Evolutionary conservation across 2,329 filamentous ascomycete species (phyloP).

Genomic region (Leptographium procerum): DNA sequence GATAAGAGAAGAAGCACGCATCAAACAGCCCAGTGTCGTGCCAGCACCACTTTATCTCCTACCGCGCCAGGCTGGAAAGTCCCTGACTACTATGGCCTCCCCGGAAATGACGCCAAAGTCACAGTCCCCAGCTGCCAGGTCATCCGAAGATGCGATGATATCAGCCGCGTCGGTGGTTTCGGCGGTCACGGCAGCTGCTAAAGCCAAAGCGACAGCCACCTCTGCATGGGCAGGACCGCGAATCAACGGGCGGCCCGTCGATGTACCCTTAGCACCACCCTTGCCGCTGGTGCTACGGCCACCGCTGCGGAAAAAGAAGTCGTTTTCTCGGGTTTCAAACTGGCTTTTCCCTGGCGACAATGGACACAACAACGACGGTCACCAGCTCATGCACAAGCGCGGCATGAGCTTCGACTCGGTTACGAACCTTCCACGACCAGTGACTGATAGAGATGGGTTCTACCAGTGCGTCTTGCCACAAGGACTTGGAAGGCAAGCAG

Average conservation of each 20-base stretch:
- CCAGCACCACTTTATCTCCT: background rate
- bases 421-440: conserved; percentile 42
- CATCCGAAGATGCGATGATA: background rate
- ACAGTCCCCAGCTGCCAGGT: background rate
- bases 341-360: conserved; percentile 40
- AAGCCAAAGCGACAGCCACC: background rate
- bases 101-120: background rate
- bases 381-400: conserved; percentile 17
- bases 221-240: conserved; percentile 2
- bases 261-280: conserved; percentile 38
- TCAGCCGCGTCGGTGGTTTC: conserved; percentile 14
- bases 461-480: conserved; percentile 42
- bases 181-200: conserved; percentile 7
- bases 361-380: conserved; percentile 14
- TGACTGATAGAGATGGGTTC: conserved; percentile 42
- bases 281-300: conserved; percentile 48
- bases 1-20: conserved; percentile 21
- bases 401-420: conserved; percentile 36
- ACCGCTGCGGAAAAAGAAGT: conserved; percentile 54
- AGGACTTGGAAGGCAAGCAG: conserved; percentile 13
- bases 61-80: conserved; percentile 10
- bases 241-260: conserved; percentile 18
- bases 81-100: background rate
- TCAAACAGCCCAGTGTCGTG: conserved; percentile 7
- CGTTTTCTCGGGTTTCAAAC: conserved; percentile 48